Evolutionary conservation across 1,284 basidiomycete species (phyloP), one percentile per base, ranked within the genome.

Genomic region (Trichosporon sp.): DNA sequence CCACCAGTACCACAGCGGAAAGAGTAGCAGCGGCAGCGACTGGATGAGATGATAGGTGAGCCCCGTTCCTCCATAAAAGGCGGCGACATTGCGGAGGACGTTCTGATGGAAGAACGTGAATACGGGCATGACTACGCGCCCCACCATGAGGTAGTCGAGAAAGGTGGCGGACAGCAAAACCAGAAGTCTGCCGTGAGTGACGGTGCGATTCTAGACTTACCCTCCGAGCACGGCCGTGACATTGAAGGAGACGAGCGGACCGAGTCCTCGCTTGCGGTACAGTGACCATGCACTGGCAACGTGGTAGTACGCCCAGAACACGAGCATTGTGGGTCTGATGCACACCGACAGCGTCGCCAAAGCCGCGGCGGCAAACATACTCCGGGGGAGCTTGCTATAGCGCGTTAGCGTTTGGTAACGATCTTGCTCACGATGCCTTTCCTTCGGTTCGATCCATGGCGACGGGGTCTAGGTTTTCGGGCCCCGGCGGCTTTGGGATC

Each of bases 41-140:
- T 98, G 95, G 0, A 88, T 88, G 43, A 98, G 73, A 79, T 99
- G 98, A 82, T 93, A 99, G 78, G 96, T 91, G 89, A 90, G 92
- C 0, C 91, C 85, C 73, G 89, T 93, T 2, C 87, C 84, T n/a
- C 97, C 97, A 80, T 99, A 99, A 81, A 98, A 98, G n/a, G 91
- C 85, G 0, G 97, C 96, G 19, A 98, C 96, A 63, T 91, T 90
- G 54, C 86, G 84, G 35, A 97, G 79, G 79, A 99, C 92, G 79
- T 93, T 94, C 63, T 92, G 83, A 1, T 93, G 88, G 0, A 95
- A 92, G 75, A 96, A 88, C 0, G 91, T 92, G 0, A 88, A 83
- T 6, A 78, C 68, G 0, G 82, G 80, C 37, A 84, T 65, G 61
- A 75, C 75, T 8, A 84, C 66, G 14, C 76, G 77, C n/a, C 80